A percentile compares a stretch with the other conserved stretches of the same genome.
These are phyloP conservation scores for Penicillium robsamsonii DNA, from an alignment of 495 filamentous ascomycete genomes.

Conservation along the genomic window DNA sequence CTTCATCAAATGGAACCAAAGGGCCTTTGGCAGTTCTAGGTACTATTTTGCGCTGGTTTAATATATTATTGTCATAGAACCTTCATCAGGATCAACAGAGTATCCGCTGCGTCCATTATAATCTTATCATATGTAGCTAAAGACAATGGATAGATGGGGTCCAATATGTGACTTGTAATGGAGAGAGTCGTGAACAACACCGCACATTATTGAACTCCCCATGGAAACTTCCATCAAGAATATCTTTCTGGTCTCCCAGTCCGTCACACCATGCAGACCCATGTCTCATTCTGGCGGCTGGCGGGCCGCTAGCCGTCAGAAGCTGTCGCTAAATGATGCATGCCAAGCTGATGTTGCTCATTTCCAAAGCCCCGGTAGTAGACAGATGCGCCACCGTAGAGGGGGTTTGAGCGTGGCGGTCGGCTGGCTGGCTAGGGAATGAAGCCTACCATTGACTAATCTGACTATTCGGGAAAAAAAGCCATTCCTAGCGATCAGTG, in stretches of 20 bases:
- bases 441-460: neutral
- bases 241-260: constrained; percentile 56
- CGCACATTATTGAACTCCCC: constrained; percentile 70
- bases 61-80: neutral
- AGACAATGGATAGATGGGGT: constrained; percentile 31
- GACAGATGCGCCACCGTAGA: constrained; percentile 64
- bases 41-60: neutral
- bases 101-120: no score
- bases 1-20: neutral
- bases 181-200: constrained; percentile 70
- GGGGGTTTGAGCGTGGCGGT: constrained; percentile 58
- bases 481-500: neutral
- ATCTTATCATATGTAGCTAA: neutral
- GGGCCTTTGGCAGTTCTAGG: neutral
- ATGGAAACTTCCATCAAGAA: constrained; percentile 40
- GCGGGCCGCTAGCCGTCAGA: constrained; percentile 60
- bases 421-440: constrained; percentile 46
- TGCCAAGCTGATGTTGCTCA: constrained; percentile 46
- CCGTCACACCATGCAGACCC: constrained; percentile 82
- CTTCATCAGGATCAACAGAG: neutral
- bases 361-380: constrained; percentile 62
- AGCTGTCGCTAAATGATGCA: constrained; percentile 42
- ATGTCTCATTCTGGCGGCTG: constrained; percentile 57
- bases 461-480: neutral
- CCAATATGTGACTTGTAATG: constrained; percentile 70